Conservation (phyloP, 305 asterid species). For the Euphrasia arctica region DNA sequence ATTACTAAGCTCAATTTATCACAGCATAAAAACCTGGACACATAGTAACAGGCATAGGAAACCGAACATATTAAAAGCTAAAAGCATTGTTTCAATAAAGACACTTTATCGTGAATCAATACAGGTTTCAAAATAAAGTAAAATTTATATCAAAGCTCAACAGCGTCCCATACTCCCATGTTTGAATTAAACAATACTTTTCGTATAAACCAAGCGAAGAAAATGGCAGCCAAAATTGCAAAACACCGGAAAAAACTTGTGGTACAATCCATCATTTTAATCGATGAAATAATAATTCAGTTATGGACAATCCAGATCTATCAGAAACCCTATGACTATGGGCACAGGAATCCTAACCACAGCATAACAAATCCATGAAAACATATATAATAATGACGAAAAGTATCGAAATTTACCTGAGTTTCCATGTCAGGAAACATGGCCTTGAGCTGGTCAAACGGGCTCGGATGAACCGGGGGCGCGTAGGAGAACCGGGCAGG, state of each 20-base stretch:
- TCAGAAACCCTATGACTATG: conserved; percentile 6
- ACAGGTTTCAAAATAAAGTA: no score
- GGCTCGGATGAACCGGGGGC: conserved; percentile 31
- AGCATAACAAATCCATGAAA: neutral
- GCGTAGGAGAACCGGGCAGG: conserved; percentile 50
- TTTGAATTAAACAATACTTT: neutral
- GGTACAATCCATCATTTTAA: neutral
- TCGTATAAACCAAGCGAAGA: neutral
- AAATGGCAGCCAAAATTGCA: neutral
- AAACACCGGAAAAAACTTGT: neutral
- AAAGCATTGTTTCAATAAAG: no score
- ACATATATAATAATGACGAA: neutral
- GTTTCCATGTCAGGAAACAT: conserved; percentile 60
- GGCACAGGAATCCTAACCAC: neutral
- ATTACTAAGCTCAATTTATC: no score
- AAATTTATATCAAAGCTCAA: no score
- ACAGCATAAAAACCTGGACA: no score
- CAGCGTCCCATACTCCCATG: no score
- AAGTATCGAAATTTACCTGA: conserved; percentile 37
- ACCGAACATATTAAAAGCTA: no score
- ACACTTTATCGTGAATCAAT: no score
- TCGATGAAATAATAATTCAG: neutral
- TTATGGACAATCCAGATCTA: conserved; percentile 17
- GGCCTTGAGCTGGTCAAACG: conserved; percentile 54
- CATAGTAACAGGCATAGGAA: no score